Evolutionary conservation across 345 rosid species (phyloP), one percentile per base, ranked within the genome.

Genomic region (Crucihimalaya himalaica): DNA sequence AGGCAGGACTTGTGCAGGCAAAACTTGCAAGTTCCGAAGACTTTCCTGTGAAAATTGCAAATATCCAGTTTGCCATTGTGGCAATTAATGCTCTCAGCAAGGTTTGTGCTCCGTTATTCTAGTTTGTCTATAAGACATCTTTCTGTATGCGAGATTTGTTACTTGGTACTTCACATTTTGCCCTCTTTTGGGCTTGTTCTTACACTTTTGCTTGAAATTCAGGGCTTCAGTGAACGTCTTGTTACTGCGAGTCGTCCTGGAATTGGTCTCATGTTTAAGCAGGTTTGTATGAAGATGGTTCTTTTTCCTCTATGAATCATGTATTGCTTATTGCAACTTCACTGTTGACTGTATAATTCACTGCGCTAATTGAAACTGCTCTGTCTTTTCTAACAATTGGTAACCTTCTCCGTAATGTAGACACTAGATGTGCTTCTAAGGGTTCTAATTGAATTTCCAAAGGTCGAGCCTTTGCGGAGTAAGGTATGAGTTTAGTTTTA

Each of bases 81-180:
- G 96, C 97, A 56, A 88, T 95, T 27, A 95, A 87, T 84, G 89
- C 99, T 62, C 89, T 91, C 74, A 95, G 99, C 95, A 95, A 95
- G 99, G 97, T 95, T 70, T 47, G 32, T 68, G 52, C 70, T 23
- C 27, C 9, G 19, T 50, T 43, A 16, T 66, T 66, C 34, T 43
- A 66, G 46, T 45, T 72, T 71, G 13, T 34, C 34, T 35, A 18
- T 4, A 25, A 50, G 11, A 59, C 1, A 75, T 66, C 31, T 16
- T 29, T 74, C 18, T 67, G 8, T 37, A 19, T 68, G 60, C 29
- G 16, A 37, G 15, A 40, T 70, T 65, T 65, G 51, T 54, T 32
- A 43, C 58, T 34, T 19, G 35, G n/a, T 64, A 45, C 20, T 63
- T 71, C n/a, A 31, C 15, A n/a, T 21, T 43, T 48, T 66, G 18